Percentiles rank a stretch among this genome's conserved stretches.
Conservation (phyloP, 1,284 basidiomycete genomes). For the Cutaneotrichosporon daszewskae region DNA sequence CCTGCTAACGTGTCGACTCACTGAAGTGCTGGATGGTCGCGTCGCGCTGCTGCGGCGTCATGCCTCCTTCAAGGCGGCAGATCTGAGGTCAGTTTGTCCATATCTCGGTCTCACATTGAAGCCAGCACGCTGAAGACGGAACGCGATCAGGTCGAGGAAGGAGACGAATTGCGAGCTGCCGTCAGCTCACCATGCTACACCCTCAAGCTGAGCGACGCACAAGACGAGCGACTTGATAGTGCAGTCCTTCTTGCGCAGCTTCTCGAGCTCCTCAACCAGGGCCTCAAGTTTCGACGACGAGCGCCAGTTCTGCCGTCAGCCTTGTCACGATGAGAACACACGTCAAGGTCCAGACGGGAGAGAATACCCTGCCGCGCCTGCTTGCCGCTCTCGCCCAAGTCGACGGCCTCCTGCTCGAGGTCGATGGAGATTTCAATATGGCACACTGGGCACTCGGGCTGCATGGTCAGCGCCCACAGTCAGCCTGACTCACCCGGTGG, state of each 20-base stretch:
- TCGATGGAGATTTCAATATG: conserved; percentile 91
- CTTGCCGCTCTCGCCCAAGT: conserved; percentile 59
- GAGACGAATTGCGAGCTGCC: conserved; percentile 38
- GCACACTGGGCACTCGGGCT: conserved; percentile 94
- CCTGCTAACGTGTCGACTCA: conserved; percentile 45
- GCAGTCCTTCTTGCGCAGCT: conserved; percentile 73
- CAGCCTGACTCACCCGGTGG: conserved; percentile 57
- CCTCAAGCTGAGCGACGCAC: conserved; percentile 45
- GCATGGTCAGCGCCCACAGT: not conserved
- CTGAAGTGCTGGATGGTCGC: conserved; percentile 93
- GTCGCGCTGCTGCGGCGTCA: conserved; percentile 93
- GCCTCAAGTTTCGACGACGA: conserved; percentile 98
- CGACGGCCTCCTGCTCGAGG: conserved; percentile 84
- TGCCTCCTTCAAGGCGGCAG: conserved; percentile 91
- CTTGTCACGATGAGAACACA: conserved; percentile 14
- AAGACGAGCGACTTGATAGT: conserved; percentile 95
- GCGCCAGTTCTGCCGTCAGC: conserved; percentile 61
- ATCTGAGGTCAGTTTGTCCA: conserved; percentile 53
- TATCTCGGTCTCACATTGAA: conserved; percentile 60
- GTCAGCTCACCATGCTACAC: not conserved
- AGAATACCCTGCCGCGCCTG: conserved; percentile 83
- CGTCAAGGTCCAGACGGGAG: conserved; percentile 77
- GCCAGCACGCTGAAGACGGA: conserved; percentile 83
- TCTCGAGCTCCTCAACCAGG: conserved; percentile 85
- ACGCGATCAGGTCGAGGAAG: conserved; percentile 74